Evolutionary conservation across 148 eudicot species (phyloP), one percentile per base, ranked within the genome.

Genomic region (Oxyria digyna): DNA sequence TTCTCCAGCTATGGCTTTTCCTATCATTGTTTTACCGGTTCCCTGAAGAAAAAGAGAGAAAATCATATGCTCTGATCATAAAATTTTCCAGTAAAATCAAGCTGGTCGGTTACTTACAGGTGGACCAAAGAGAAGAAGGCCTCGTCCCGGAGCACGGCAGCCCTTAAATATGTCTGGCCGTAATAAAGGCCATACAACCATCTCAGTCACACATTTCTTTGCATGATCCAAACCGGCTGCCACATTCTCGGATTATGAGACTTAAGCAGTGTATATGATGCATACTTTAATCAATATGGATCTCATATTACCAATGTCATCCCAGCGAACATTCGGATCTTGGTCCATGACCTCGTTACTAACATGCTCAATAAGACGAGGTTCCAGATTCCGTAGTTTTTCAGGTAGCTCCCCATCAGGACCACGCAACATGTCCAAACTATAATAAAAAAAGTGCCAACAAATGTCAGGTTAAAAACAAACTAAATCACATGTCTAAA

Each of bases 151-250:
- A 68, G 99, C 87, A 81, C 99, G 99, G 42, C 97, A 91, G 72
- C 99, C 99, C 84, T 85, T 88, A 74, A 95, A 95, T 68, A 95
- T 87, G 77, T 95, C 99, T 35, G 99, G 99, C 33, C 99, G 96
- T 78, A 91, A 80, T 55, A 95, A 77, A 68, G 99, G 99, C 91
- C 93, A 95, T 67, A 95, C 85, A 67, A 95, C 96, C 99, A 95
- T 95, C 82, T 95, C 99, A 37, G 93, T 95, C 69, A 95, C 97
- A 57, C 99, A 94, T 79, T 87, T 95, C 82, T 95, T 95, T 67
- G 99, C 99, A 79, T 95, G 99, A 15, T 88, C 91, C 79, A 95
- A 73, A 67, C 99, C 99, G 83, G 99, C 99, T 93, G 74, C 21
- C 75, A 69, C 32, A 68, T 69, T 62, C 29, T 67, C 37, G 80